Conservation (phyloP, 2,329 filamentous ascomycete genomes). For the Penicillium sumatraense region DNA sequence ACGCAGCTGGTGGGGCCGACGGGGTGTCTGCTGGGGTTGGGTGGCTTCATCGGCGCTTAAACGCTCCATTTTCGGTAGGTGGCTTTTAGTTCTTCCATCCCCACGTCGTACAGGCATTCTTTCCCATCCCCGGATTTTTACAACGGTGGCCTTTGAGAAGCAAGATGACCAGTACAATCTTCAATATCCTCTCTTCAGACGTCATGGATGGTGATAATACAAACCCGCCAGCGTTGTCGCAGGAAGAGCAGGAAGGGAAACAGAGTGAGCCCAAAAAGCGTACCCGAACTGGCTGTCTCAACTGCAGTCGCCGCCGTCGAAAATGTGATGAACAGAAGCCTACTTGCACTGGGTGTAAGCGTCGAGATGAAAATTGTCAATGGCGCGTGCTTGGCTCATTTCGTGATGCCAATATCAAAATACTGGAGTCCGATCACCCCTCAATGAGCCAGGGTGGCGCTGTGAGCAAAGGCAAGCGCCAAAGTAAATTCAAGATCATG, state of each 20-base stretch:
- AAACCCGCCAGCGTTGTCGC: neutral
- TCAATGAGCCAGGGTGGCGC: slow-evolving; percentile 33
- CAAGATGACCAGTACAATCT: slow-evolving; percentile 4
- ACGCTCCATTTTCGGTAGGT: slow-evolving; percentile 21
- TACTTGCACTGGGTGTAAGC: slow-evolving; percentile 35
- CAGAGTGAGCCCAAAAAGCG: slow-evolving; percentile 23
- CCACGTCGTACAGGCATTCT: slow-evolving; percentile 7
- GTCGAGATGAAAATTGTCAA: slow-evolving; percentile 34
- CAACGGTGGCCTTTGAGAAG: neutral
- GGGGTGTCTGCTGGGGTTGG: too few species aligned
- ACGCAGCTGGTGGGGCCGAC: neutral
- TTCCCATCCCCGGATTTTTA: slow-evolving; percentile 4
- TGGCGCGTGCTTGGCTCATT: slow-evolving; percentile 38
- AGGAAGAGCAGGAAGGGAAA: slow-evolving; percentile 6
- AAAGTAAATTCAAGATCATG: slow-evolving; percentile 34
- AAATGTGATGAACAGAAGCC: slow-evolving; percentile 42
- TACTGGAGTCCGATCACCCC: slow-evolving; percentile 33
- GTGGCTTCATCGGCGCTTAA: slow-evolving; percentile 20
- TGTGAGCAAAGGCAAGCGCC: slow-evolving; percentile 19
- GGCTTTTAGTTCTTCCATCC: slow-evolving; percentile 2
- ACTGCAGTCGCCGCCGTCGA: slow-evolving; percentile 37
- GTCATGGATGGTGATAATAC: slow-evolving; percentile 1
- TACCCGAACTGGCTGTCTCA: slow-evolving; percentile 37
- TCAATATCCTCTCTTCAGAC: neutral
- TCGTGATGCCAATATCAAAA: slow-evolving; percentile 35